These are phyloP conservation scores for Groenewaldozyma sp. DNA, from an alignment of 1,139 yeast species.

Conservation along the genomic window DNA sequence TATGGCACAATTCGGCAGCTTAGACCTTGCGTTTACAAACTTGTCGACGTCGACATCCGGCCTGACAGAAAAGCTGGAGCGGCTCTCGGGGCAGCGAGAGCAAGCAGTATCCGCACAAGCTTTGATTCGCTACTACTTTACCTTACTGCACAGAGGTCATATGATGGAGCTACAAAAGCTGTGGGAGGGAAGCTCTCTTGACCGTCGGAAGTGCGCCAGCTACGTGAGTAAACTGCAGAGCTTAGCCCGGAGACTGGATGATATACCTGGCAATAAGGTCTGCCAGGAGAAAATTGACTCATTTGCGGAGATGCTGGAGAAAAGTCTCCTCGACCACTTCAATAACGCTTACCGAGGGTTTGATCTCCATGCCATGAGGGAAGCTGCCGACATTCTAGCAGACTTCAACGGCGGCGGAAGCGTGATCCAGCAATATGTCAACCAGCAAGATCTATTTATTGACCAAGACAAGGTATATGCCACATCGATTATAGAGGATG, in stretches of 20 bases:
- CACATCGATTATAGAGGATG: slow-evolving; percentile 28
- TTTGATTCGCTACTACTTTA: slow-evolving; percentile 67
- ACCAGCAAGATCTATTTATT: slow-evolving; percentile 65
- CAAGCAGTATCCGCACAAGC: slow-evolving; percentile 66
- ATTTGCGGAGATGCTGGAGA: slow-evolving; percentile 71
- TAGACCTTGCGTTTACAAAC: slow-evolving; percentile 48
- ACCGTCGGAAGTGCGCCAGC: slow-evolving; percentile 58
- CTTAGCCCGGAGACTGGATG: slow-evolving; percentile 46
- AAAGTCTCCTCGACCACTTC: slow-evolving; percentile 35
- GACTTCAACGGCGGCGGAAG: slow-evolving; percentile 81
- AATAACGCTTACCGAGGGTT: slow-evolving; percentile 40
- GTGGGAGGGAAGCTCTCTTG: slow-evolving; percentile 36
- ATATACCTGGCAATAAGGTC: slow-evolving; percentile 42
- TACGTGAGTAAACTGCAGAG: slow-evolving; percentile 57
- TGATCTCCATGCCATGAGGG: slow-evolving; percentile 64
- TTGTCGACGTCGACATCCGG: slow-evolving; percentile 55
- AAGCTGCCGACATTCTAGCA: slow-evolving; percentile 66
- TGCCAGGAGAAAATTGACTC: slow-evolving; percentile 48
- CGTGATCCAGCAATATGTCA: slow-evolving; percentile 75
- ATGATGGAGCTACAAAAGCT: slow-evolving; percentile 43
- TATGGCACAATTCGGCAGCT: slow-evolving; percentile 41
- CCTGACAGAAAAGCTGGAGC: slow-evolving; percentile 62
- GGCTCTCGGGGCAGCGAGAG: slow-evolving; percentile 68
- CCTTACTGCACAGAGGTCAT: slow-evolving; percentile 52
- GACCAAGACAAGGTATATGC: slow-evolving; percentile 39